These are phyloP conservation scores for Zopfochytrium polystomum DNA, from an alignment of 371 early-diverging fungal species.

Conservation along the genomic window DNA sequence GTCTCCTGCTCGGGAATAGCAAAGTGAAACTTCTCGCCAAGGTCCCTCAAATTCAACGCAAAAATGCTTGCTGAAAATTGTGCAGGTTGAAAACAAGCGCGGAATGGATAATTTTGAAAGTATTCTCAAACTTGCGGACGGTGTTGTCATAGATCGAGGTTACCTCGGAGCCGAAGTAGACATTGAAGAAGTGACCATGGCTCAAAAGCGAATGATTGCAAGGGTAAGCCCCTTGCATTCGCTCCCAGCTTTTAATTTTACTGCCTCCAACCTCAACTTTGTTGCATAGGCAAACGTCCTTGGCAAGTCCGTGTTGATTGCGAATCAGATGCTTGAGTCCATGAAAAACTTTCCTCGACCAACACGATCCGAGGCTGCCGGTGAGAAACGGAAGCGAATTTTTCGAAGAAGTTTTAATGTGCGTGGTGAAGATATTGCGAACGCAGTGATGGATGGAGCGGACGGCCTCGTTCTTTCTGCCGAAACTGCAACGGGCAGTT, in stretches of 20 bases:
- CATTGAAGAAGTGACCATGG: conserved; percentile 49
- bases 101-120: conserved; percentile 59
- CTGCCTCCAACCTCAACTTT: conserved; percentile 7
- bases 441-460: conserved; percentile 62
- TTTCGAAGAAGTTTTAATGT: background rate
- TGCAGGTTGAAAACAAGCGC: conserved; percentile 58
- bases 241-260: background rate
- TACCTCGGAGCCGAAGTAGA: conserved; percentile 63
- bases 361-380: conserved; percentile 48
- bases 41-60: too few species aligned
- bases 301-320: conserved; percentile 59
- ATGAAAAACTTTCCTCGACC: conserved; percentile 54
- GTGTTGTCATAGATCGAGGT: conserved; percentile 66
- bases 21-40: conserved; percentile 51
- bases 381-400: background rate
- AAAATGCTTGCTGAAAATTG: too few species aligned
- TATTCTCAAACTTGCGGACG: conserved; percentile 58
- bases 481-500: conserved; percentile 62
- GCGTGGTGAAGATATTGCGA: conserved; percentile 36
- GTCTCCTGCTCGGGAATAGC: conserved; percentile 46
- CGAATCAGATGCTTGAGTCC: conserved; percentile 66
- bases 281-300: conserved; percentile 38
- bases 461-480: conserved; percentile 63
- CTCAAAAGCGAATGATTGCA: conserved; percentile 54
- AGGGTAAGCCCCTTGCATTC: conserved; percentile 24